Percentiles rank a stretch among this genome's conserved stretches.
Evolutionary conservation across 306 rosid genomes (phyloP).

Genomic region (Vachellia collinsii): DNA sequence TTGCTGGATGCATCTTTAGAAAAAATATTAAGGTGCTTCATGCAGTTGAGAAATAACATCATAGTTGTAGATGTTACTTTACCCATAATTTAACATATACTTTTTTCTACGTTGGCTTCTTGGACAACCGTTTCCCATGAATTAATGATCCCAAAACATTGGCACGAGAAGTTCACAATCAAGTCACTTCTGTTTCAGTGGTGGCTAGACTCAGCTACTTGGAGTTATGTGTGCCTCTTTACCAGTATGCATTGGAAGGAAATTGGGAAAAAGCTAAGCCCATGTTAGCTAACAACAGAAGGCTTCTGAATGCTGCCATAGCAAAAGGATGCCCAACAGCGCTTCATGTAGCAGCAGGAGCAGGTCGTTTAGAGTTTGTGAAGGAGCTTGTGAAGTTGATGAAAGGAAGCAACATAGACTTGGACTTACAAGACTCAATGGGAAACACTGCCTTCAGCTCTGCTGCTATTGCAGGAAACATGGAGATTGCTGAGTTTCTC

Average conservation of each 20-base stretch:
- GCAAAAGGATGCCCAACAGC: too few species aligned
- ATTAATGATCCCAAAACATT: not conserved
- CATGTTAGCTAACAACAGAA: too few species aligned
- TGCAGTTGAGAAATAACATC: too few species aligned
- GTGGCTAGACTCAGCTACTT: not conserved
- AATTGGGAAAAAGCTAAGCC: constrained; percentile 29
- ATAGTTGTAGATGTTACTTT: too few species aligned
- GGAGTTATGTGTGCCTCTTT: constrained; percentile 39
- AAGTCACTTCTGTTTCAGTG: constrained; percentile 21
- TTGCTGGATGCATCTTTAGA: too few species aligned
- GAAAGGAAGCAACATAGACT: not conserved
- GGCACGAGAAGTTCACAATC: not conserved
- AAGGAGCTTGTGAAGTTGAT: too few species aligned
- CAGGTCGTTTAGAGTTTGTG: too few species aligned
- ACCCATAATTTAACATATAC: too few species aligned
- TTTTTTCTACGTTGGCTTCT: not conserved
- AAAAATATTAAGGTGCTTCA: too few species aligned
- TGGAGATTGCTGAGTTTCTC: not conserved
- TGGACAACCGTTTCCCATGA: not conserved
- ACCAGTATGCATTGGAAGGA: constrained; percentile 34
- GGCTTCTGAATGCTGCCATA: too few species aligned
- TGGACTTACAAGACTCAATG: constrained; percentile 17
- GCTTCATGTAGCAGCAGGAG: too few species aligned
- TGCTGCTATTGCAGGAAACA: constrained; percentile 38
- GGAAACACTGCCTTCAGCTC: constrained; percentile 43